Evolutionary conservation across 2,329 filamentous ascomycete genomes (phyloP), one percentile per base, ranked within the genome.

Genomic region (Cladosporium sp.): DNA sequence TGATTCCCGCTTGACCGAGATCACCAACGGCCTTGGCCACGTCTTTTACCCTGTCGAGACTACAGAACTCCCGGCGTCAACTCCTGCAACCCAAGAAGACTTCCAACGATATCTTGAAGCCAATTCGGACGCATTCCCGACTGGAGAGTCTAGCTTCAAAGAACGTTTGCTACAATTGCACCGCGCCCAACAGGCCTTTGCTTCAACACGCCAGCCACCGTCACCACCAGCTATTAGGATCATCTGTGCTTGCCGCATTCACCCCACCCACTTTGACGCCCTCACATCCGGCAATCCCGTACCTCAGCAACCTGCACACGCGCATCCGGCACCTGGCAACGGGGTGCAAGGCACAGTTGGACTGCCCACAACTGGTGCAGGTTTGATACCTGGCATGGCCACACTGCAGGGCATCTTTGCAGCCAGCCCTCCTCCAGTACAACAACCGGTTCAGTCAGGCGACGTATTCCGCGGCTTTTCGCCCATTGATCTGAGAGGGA

Each of bases 201-300:
- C 40, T 12, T 37, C 40, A 11, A 47, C 40, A 14, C 40, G 54
- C 5, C 54, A 56, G 8, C 54, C 54, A 5, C 40, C 42, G 1
- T 38, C 36, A 15, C 55, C 64, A 14, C 68, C 70, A 5, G 59
- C 50, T 12, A 67, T 72, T 38, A 64, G 63, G 14, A 62, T 71
- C 40, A 64, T 64, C 25, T 69, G 68, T 55, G 66, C 66, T 6
- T 71, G 67, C 58, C 66, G 69, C 38, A 65, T 72, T 2, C 63
- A 66, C 39, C 37, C 61, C 3, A 57, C 66, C 8, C 69, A 71
- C 45, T 71, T 71, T 58, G 50, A 56, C 36, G 56, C 60, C 8
- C 51, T 72, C 40, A 69, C 67, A 30, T 42, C 47, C 3, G 25
- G 19, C 38, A 59, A 7, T 30, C 43, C 25, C 5, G 28, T 7